phyloP scores from a whole-genome alignment of 495 filamentous ascomycete species.

The Friedmanniomyces simplex region DNA sequence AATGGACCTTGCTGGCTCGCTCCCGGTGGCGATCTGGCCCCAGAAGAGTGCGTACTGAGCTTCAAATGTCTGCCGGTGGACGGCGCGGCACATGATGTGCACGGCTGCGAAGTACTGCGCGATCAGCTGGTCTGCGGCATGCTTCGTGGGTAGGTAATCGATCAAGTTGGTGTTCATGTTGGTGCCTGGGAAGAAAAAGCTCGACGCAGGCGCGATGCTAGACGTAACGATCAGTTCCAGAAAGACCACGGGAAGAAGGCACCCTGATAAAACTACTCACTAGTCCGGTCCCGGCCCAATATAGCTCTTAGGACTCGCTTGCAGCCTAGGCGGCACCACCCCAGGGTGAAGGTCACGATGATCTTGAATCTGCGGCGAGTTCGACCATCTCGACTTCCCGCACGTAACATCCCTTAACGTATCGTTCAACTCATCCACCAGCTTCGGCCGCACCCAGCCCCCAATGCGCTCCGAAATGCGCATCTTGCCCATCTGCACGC shows the following conservation, averaged over 20 bases:
- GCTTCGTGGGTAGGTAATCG: conserved; percentile 43
- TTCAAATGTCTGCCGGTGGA: conserved; percentile 57
- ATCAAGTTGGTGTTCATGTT: conserved; percentile 40
- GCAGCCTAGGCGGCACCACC: neutral
- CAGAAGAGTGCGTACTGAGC: conserved; percentile 52
- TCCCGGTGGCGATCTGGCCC: conserved; percentile 42
- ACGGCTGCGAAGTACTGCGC: conserved; percentile 55
- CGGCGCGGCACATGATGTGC: conserved; percentile 52
- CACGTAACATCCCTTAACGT: conserved; percentile 15
- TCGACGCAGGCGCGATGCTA: conserved; percentile 39
- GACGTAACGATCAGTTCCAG: neutral
- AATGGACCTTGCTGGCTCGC: conserved; percentile 50
- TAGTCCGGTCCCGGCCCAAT: conserved; percentile 31
- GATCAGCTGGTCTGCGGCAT: conserved; percentile 46
- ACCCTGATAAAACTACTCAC: neutral
- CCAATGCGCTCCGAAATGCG: conserved; percentile 65
- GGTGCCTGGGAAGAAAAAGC: conserved; percentile 54
- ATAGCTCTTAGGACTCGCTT: conserved; percentile 22
- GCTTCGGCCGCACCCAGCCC: conserved; percentile 42
- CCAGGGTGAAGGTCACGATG: conserved; percentile 7
- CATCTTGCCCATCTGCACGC: conserved; percentile 52
- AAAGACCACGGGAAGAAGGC: neutral
- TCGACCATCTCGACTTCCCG: conserved; percentile 5
- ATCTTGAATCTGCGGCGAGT: neutral
- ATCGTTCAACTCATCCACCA: conserved; percentile 52